Evolutionary conservation across 352 stramenopile genomes (phyloP).

Genomic region (Globisporangium solare): DNA sequence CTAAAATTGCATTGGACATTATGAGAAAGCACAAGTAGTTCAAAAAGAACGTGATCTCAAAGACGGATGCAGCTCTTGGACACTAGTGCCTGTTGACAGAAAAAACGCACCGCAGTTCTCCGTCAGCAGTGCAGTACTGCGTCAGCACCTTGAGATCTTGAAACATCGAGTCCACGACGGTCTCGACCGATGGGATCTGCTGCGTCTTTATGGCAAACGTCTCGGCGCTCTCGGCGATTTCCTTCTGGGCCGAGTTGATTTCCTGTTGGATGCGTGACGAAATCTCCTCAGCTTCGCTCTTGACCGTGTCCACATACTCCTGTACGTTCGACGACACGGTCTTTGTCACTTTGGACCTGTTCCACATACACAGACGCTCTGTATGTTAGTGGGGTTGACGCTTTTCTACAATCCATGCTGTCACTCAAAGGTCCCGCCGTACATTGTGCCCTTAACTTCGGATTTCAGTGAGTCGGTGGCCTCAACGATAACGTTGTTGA

Average conservation of each 20-base stretch:
- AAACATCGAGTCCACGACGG: conserved; percentile 11
- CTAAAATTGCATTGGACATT: not conserved
- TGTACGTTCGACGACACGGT: conserved; percentile 49
- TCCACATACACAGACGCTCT: not conserved
- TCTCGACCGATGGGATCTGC: not conserved
- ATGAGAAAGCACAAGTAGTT: not conserved
- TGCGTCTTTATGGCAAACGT: conserved; percentile 11
- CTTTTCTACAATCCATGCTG: no score
- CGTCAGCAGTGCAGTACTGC: conserved; percentile 6
- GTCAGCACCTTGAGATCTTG: conserved; percentile 14
- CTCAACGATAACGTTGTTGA: conserved; percentile 48
- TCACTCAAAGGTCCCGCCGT: conserved; percentile 10
- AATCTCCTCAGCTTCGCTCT: conserved; percentile 46
- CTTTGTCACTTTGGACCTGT: conserved; percentile 51
- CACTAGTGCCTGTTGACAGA: not conserved
- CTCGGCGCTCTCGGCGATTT: conserved; percentile 20
- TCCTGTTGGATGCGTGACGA: conserved; percentile 42
- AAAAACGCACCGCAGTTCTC: not conserved
- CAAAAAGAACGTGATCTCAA: not conserved
- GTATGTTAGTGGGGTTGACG: not conserved
- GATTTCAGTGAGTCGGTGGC: conserved; percentile 37
- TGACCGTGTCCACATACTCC: conserved; percentile 50
- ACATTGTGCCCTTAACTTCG: conserved; percentile 56
- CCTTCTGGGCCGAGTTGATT: conserved; percentile 32
- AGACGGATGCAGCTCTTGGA: not conserved